Evolutionary conservation across 1,139 yeast genomes (phyloP), one percentile per base, ranked within the genome.

Genomic region (Sporopachydermia cereana): DNA sequence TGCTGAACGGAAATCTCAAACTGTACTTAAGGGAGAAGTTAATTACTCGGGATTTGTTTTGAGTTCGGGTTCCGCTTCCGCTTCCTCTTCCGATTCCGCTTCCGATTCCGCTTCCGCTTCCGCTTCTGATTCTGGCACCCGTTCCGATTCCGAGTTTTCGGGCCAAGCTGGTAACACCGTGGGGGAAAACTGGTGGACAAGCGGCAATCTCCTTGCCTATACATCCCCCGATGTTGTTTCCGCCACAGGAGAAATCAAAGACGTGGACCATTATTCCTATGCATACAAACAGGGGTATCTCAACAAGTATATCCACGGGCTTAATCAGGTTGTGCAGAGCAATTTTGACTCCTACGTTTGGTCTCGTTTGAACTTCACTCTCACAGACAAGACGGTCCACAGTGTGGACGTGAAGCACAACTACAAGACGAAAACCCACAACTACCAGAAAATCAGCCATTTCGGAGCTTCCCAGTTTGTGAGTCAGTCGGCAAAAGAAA

Each of bases 171-270:
- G n/a, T n/a, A n/a, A n/a, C n/a, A n/a, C n/a, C n/a, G 30, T 27
- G 12, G 30, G 30, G n/a, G 30, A 27, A n/a, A 34, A 34, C 17
- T 34, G 39, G 39, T 34, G 39, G 39, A 34, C 39, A 7, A n/a
- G 12, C 9, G 39, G 20, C 5, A 34, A 34, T n/a, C 22, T 34
- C 22, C 39, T 34, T 5, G 39, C 39, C 7, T 34, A 34, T 34
- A 7, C 39, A 12, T 34, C 39, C 12, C 18, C 22, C 5, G 9
- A 34, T 12, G 39, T 34, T n/a, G 22, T 34, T 21, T 34, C 39
- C 7, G 18, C 39, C 39, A 16, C 39, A 7, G 39, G 39, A 12
- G 17, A 20, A 16, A 34, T 34, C 22, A 21, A 34, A 34, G 17
- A 34, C 5, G 5, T n/a, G 5, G 39, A 34, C 22, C 39, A 5